A percentile compares a stretch with the other conserved stretches of the same genome.
phyloP scores from a whole-genome alignment of 768 basidiomycete genomes.

The Suillus subalutaceus region DNA sequence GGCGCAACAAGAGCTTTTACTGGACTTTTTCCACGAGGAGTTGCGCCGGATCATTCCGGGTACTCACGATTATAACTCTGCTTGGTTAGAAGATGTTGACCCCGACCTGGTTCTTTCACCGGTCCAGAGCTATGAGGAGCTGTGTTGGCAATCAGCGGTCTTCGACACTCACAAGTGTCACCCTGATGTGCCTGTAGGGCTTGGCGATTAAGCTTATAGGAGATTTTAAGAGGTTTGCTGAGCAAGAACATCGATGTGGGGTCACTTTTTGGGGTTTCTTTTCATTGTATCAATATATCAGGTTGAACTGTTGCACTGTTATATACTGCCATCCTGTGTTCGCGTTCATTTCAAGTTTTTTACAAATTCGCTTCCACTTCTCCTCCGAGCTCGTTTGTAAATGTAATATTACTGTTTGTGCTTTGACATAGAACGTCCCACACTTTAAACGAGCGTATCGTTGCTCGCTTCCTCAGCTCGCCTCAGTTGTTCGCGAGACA shows the following conservation, averaged over 20 bases:
- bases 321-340: neutral
- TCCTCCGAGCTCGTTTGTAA: conserved; percentile 2
- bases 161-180: conserved; percentile 22
- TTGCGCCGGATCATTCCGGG: conserved; percentile 27
- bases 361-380: conserved; percentile 1
- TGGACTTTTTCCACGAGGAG: conserved; percentile 35
- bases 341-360: neutral
- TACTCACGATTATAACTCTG: conserved; percentile 21
- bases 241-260: neutral
- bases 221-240: conserved; percentile 17
- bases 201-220: conserved; percentile 24
- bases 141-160: conserved; percentile 34
- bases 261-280: neutral
- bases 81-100: conserved; percentile 33
- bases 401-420: neutral
- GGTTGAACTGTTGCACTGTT: neutral
- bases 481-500: neutral
- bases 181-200: conserved; percentile 33
- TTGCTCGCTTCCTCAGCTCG: conserved; percentile 6
- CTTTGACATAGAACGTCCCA: neutral
- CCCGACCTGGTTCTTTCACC: conserved; percentile 32
- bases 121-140: conserved; percentile 28
- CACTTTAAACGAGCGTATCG: neutral
- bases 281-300: neutral
- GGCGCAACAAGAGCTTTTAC: conserved; percentile 35